Evolutionary conservation across 192 early-diverging fungal genomes (phyloP), one percentile per base, ranked within the genome.

Genomic region (Fimicolochytrium jonesii): DNA sequence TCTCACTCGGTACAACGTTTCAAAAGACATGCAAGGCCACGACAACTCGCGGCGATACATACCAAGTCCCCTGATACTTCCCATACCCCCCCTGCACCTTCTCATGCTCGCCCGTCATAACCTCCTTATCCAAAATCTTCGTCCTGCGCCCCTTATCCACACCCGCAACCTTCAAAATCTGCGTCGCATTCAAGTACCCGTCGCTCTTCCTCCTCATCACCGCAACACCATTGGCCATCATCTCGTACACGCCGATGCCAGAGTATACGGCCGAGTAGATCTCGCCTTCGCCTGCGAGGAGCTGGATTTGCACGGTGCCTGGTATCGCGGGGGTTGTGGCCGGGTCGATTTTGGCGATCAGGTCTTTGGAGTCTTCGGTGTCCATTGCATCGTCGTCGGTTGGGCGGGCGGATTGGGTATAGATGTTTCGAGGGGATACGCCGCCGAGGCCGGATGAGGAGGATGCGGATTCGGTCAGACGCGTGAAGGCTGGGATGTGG

Each of bases 1-100:
- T n/a, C n/a, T n/a, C n/a, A n/a, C n/a, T n/a, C n/a, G n/a, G n/a
- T n/a, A n/a, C n/a, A n/a, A n/a, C n/a, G n/a, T n/a, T n/a, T n/a
- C n/a, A n/a, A n/a, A n/a, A n/a, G n/a, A n/a, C n/a, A n/a, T n/a
- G n/a, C n/a, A n/a, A n/a, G n/a, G n/a, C n/a, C n/a, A n/a, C n/a
- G n/a, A n/a, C n/a, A n/a, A n/a, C n/a, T n/a, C n/a, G n/a, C n/a
- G n/a, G n/a, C 11, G 23, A 7, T 10, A 74, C 67, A 22, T 58
- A 77, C 86, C 87, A 88, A 6, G 84, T 92, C 66, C 96, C 95
- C 78, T 95, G 96, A 70, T 97, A 98, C 77, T 94, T 95, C 56
- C 95, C 95, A 70, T 97, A 97, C 11, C 97, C 97, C 13, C 97
- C 97, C 68, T 97, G 95, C 15, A 99, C 89, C 68, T 97, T 97